Percentiles rank a stretch among this genome's conserved stretches.
These are phyloP conservation scores for Sporothrix luriei DNA, from an alignment of 2,329 filamentous ascomycete species.

Conservation along the genomic window DNA sequence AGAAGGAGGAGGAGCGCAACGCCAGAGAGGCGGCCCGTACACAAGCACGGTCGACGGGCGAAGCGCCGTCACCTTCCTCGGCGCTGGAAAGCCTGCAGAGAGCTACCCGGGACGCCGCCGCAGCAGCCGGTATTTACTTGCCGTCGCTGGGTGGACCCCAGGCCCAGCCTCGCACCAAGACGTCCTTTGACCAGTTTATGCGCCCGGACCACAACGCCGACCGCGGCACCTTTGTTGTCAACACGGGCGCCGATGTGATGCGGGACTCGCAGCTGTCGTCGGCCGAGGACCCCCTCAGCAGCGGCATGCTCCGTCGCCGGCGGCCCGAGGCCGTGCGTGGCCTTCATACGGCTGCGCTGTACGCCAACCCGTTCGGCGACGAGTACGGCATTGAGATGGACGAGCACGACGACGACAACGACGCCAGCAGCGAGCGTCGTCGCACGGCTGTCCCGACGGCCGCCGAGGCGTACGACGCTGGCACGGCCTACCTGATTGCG, in stretches of 20 bases:
- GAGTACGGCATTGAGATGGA: constrained; percentile 57
- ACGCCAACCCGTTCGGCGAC: constrained; percentile 63
- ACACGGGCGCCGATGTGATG: constrained; percentile 55
- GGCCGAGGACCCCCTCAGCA: constrained; percentile 39
- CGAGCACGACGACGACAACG: constrained; percentile 35
- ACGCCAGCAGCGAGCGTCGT: neutral
- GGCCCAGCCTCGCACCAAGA: constrained; percentile 31
- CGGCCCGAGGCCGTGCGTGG: constrained; percentile 48
- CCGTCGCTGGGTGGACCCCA: constrained; percentile 6
- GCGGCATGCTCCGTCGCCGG: constrained; percentile 54
- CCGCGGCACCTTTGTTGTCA: constrained; percentile 60
- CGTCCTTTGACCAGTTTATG: constrained; percentile 63
- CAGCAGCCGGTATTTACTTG: constrained; percentile 31
- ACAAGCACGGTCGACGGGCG: neutral
- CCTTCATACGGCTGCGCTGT: constrained; percentile 42
- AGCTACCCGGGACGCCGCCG: constrained; percentile 33
- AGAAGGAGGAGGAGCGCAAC: constrained; percentile 41
- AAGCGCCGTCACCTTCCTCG: neutral
- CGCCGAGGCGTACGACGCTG: constrained; percentile 36
- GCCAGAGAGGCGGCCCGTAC: constrained; percentile 28
- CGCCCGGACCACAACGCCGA: constrained; percentile 54
- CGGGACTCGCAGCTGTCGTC: constrained; percentile 37
- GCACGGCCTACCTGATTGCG: constrained; percentile 45
- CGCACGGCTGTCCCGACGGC: neutral
- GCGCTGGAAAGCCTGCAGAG: constrained; percentile 29